These are phyloP conservation scores for Brassica balearica DNA, from an alignment of 441 rosid species.

Conservation along the genomic window DNA sequence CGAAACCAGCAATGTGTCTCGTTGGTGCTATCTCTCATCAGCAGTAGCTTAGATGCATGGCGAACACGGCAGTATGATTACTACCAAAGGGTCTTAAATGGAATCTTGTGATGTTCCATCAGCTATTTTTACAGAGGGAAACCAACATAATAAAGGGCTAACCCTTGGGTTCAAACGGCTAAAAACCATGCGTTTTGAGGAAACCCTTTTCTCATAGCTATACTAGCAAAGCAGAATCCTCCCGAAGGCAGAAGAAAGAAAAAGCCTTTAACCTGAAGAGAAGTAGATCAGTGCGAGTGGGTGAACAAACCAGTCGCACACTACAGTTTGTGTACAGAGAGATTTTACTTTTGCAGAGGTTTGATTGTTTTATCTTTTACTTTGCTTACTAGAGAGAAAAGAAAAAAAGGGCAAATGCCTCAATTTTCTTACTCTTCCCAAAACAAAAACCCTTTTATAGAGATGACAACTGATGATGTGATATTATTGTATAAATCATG, in stretches of 20 bases:
- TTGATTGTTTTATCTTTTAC: slow-evolving; percentile 37
- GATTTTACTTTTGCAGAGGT: slow-evolving; percentile 32
- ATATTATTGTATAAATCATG: background rate
- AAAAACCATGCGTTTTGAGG: slow-evolving; percentile 23
- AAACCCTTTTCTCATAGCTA: slow-evolving; percentile 25
- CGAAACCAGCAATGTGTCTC: slow-evolving; percentile 91
- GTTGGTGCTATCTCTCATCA: slow-evolving; percentile 90
- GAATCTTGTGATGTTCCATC: slow-evolving; percentile 67
- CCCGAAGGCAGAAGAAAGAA: slow-evolving; percentile 4
- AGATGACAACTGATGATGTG: background rate
- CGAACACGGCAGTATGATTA: slow-evolving; percentile 97
- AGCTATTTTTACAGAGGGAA: slow-evolving; percentile 25
- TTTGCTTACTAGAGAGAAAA: slow-evolving; percentile 18
- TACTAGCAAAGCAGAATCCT: slow-evolving; percentile 1
- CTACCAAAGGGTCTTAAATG: slow-evolving; percentile 94
- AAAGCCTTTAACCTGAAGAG: slow-evolving; percentile 17
- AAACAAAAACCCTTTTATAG: background rate
- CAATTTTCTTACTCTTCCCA: slow-evolving; percentile 8
- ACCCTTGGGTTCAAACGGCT: slow-evolving; percentile 16
- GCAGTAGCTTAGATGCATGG: slow-evolving; percentile 99
- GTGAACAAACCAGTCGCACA: slow-evolving; percentile 28
- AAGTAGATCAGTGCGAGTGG: slow-evolving; percentile 26
- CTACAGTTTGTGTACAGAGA: slow-evolving; percentile 36
- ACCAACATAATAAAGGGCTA: slow-evolving; percentile 13
- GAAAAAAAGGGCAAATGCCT: slow-evolving; percentile 29